Percentiles rank a stretch among this genome's conserved stretches.
These are phyloP conservation scores for Rugosomyces carneus DNA, from an alignment of 1,284 basidiomycete genomes.

Conservation along the genomic window DNA sequence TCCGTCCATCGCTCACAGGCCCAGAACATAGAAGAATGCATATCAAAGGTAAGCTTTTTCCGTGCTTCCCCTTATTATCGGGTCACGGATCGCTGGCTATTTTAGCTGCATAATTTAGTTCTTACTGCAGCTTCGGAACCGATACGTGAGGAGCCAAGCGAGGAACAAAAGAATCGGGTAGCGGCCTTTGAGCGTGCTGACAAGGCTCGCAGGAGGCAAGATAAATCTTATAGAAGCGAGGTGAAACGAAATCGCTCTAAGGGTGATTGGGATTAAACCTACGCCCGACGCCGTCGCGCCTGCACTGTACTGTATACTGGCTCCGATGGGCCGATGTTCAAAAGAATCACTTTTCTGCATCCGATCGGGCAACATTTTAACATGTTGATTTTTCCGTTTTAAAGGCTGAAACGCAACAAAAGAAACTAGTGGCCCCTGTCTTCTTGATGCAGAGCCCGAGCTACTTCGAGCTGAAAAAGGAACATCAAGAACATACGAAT, in stretches of 20 bases:
- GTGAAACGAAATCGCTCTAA: slow-evolving; percentile 17
- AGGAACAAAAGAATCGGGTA: slow-evolving; percentile 51
- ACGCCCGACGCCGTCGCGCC: too few species aligned
- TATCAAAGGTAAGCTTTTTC: slow-evolving; percentile 46
- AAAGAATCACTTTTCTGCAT: too few species aligned
- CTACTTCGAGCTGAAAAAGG: too few species aligned
- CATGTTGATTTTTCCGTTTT: too few species aligned
- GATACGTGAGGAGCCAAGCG: slow-evolving; percentile 50
- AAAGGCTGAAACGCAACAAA: too few species aligned
- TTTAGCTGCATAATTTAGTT: slow-evolving; percentile 52
- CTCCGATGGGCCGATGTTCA: too few species aligned
- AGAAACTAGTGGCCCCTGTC: too few species aligned
- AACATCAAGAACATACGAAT: too few species aligned
- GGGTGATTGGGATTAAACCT: background rate
- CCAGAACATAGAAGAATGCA: slow-evolving; percentile 66
- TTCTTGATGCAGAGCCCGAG: too few species aligned
- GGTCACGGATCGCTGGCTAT: slow-evolving; percentile 3
- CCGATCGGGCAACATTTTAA: too few species aligned
- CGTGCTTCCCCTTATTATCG: slow-evolving; percentile 11
- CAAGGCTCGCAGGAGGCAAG: slow-evolving; percentile 37
- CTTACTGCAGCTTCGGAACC: slow-evolving; percentile 38
- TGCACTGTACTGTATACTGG: too few species aligned
- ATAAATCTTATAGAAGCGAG: slow-evolving; percentile 47
- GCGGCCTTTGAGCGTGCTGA: slow-evolving; percentile 38
- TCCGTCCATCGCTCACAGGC: slow-evolving; percentile 66